Evolutionary conservation across 2,329 filamentous ascomycete species (phyloP), one percentile per base, ranked within the genome.

Genomic region (Aureobasidium leucospermi): DNA sequence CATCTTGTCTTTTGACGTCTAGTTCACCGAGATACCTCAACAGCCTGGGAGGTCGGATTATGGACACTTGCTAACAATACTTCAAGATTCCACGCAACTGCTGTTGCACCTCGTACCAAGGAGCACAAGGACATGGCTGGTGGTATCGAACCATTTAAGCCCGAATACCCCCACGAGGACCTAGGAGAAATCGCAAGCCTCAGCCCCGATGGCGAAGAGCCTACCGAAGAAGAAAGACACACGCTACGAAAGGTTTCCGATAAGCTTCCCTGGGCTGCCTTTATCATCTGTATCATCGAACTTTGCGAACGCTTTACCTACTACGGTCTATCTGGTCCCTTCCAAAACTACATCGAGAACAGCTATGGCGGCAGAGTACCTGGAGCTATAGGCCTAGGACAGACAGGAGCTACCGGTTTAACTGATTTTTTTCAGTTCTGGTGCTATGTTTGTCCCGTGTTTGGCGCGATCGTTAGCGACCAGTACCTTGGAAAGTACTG

Each of bases 401-500:
- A 79, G 64, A 68, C 70, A 28, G 70, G 73, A 4, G 74, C 76
- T 2, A 78, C 76, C 2, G 76, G 74, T 10, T 66, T 78, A 42
- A 76, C 73, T n/a, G 74, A 74, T 23, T 75, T 77, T 63, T 79
- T 79, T 66, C 75, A 78, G 49, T 78, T 76, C 63, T 79, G 76
- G 72, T 77, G 74, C 65, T 79, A 79, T 61, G 64, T 78, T 2
- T 79, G 75, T 3, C 77, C 77, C 0, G 73, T 78, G 3, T 36
- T 77, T 0, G 71, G 70, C 29, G 80, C 80, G 9, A 69, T 80
- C 41, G 73, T 80, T 6, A 86, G 88, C 10, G 88, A 91, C 73
- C 81, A 85, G 64, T 86, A 85, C 68, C 79, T 82, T 68, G 87
- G 87, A 36, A 85, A 86, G 62, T 90, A 84, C 74, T 79, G 81